Percentiles rank a stretch among this genome's conserved stretches.
phyloP scores from a whole-genome alignment of 1,139 yeast species.

The Dujonia santamariae region DNA sequence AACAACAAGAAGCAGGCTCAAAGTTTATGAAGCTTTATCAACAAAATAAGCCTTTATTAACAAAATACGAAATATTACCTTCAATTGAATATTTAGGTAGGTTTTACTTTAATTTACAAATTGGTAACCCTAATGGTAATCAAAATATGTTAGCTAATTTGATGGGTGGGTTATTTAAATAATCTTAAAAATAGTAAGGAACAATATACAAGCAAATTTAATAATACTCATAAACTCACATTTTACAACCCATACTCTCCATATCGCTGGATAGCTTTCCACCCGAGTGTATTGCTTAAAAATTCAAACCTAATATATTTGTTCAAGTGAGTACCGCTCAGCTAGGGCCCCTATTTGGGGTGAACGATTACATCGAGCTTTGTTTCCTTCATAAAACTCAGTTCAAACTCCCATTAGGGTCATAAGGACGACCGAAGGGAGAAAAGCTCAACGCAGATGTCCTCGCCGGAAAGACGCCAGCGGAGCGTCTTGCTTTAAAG shows the following conservation, averaged over 20 bases:
- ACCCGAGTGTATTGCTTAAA: too few relatives aligned
- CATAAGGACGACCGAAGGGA: neutral
- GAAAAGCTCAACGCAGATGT: conserved; percentile 1
- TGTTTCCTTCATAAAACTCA: too few relatives aligned
- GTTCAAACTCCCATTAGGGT: too few relatives aligned
- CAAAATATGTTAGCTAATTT: conserved; percentile 75
- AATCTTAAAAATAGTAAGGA: conserved; percentile 7
- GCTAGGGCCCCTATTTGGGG: too few relatives aligned
- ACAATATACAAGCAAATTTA: too few relatives aligned
- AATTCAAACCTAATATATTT: too few relatives aligned
- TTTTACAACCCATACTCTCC: too few relatives aligned
- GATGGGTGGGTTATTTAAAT: conserved; percentile 75
- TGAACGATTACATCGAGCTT: too few relatives aligned
- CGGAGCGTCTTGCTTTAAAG: conserved; percentile 1
- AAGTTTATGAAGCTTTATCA: conserved; percentile 54
- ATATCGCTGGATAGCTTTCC: too few relatives aligned
- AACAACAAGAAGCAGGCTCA: conserved; percentile 49
- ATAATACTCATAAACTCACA: too few relatives aligned
- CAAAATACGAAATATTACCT: conserved; percentile 27
- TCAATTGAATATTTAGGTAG: conserved; percentile 51
- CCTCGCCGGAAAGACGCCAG: neutral
- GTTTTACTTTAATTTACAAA: conserved; percentile 33
- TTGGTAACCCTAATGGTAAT: conserved; percentile 56
- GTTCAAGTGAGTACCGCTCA: too few relatives aligned
- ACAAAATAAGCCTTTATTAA: conserved; percentile 32